These are phyloP conservation scores for Penicillium sp. DNA, from an alignment of 2,329 filamentous ascomycete species.

Conservation along the genomic window DNA sequence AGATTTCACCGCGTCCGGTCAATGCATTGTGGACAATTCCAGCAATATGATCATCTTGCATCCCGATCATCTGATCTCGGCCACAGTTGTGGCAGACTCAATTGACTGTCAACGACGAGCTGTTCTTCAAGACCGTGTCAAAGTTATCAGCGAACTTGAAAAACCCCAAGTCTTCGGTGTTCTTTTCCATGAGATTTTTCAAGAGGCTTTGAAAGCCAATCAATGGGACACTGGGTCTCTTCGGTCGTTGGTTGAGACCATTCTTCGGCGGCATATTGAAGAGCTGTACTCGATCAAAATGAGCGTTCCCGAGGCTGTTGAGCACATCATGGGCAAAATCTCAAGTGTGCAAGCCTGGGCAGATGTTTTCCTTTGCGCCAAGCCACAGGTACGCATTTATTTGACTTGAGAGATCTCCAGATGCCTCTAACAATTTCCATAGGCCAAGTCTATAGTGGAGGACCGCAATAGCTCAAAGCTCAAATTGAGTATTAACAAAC, in stretches of 20 bases:
- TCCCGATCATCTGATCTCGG: conserved; percentile 90
- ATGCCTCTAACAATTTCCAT: conserved; percentile 28
- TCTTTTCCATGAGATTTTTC: conserved; percentile 92
- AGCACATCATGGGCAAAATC: conserved; percentile 80
- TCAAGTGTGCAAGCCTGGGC: conserved; percentile 81
- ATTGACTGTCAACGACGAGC: conserved; percentile 87
- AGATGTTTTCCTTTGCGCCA: conserved; percentile 68
- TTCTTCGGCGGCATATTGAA: conserved; percentile 76
- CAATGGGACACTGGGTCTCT: conserved; percentile 72
- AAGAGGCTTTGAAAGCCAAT: conserved; percentile 81
- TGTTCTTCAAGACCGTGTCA: conserved; percentile 91
- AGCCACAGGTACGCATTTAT: conserved; percentile 59
- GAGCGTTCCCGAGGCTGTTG: conserved; percentile 66
- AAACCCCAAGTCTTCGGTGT: conserved; percentile 86
- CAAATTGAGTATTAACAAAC: conserved; percentile 82
- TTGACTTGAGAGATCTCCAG: conserved; percentile 7
- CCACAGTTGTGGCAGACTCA: conserved; percentile 94
- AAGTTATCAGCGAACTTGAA: conserved; percentile 77
- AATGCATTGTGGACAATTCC: conserved; percentile 78
- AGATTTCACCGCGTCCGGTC: conserved; percentile 64
- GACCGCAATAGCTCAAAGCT: conserved; percentile 74
- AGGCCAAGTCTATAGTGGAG: conserved; percentile 69
- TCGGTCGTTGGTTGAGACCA: conserved; percentile 61
- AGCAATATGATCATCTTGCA: conserved; percentile 88
- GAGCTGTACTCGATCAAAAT: conserved; percentile 86